Evolutionary conservation across 441 rosid species (phyloP).

Genomic region (Gossypium lobatum): DNA sequence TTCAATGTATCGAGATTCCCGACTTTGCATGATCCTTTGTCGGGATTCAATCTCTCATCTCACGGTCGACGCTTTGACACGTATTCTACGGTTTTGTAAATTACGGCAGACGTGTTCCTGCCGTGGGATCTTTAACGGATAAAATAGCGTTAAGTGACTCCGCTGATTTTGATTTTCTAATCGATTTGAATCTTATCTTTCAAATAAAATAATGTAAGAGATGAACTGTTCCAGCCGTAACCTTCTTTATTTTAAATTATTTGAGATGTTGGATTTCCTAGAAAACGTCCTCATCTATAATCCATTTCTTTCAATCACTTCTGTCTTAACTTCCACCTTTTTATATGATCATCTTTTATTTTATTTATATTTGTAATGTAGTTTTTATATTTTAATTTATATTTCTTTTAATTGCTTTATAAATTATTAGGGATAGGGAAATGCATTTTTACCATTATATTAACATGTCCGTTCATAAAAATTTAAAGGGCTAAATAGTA

Average conservation of each 20-base stretch:
- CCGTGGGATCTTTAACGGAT: neutral
- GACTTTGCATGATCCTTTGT: neutral
- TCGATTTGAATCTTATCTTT: too few species aligned
- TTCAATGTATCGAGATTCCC: neutral
- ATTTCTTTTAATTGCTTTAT: neutral
- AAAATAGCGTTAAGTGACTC: neutral
- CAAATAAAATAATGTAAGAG: too few species aligned
- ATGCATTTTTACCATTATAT: too few species aligned
- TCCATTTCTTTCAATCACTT: neutral
- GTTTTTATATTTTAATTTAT: too few species aligned
- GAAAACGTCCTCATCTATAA: neutral
- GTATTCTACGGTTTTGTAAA: neutral
- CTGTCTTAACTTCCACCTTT: too few species aligned
- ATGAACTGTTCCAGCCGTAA: too few species aligned
- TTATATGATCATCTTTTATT: neutral
- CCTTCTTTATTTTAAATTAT: neutral
- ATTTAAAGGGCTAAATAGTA: too few species aligned
- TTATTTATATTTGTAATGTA: too few species aligned
- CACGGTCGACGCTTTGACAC: neutral
- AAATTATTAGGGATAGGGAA: neutral
- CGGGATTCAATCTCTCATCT: neutral
- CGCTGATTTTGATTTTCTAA: too few species aligned
- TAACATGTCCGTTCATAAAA: neutral
- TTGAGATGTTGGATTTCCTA: neutral
- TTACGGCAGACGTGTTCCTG: neutral